Percentiles rank a stretch among this genome's conserved stretches.
Evolutionary conservation across 2,329 filamentous ascomycete species (phyloP).

Genomic region (Hypomyces rosellus): DNA sequence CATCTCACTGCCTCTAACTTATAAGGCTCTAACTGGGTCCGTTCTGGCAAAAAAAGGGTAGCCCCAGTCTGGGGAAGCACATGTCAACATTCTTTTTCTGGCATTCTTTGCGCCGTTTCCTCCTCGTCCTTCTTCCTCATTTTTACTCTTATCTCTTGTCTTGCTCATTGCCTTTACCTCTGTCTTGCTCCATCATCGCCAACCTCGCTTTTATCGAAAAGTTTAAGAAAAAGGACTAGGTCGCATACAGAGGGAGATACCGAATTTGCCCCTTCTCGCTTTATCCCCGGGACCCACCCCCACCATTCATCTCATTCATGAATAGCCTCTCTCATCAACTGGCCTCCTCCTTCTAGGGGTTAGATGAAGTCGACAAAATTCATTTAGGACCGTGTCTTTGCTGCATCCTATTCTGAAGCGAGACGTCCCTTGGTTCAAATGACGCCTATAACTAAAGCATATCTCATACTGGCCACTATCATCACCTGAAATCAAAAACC

Average conservation of each 20-base stretch:
- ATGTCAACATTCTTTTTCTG: slow-evolving; percentile 10
- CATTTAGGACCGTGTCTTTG: background rate
- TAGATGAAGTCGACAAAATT: slow-evolving; percentile 1
- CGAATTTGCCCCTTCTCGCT: too few relatives aligned
- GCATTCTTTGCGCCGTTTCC: background rate
- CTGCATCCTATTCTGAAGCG: slow-evolving; percentile 3
- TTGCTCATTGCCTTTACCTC: background rate
- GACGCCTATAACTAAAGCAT: slow-evolving; percentile 53
- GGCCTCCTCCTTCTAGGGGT: slow-evolving; percentile 1
- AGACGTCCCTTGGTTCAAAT: slow-evolving; percentile 31
- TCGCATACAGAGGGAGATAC: too few relatives aligned
- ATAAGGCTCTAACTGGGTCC: slow-evolving; percentile 2
- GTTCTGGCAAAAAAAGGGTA: slow-evolving; percentile 10
- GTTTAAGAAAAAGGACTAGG: background rate
- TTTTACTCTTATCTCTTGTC: slow-evolving; percentile 2
- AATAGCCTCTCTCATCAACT: slow-evolving; percentile 5
- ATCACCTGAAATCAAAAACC: slow-evolving; percentile 37
- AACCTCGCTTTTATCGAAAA: too few relatives aligned
- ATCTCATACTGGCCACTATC: slow-evolving; percentile 49
- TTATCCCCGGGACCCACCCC: slow-evolving; percentile 1
- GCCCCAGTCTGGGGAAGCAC: slow-evolving; percentile 13
- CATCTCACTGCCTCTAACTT: background rate
- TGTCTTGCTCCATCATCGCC: background rate
- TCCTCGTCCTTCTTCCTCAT: slow-evolving; percentile 12
- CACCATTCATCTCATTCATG: background rate